Percentiles rank a stretch among this genome's conserved stretches.
These are phyloP conservation scores for Yarrowia osloensis DNA, from an alignment of 805 yeast genomes.

Conservation along the genomic window DNA sequence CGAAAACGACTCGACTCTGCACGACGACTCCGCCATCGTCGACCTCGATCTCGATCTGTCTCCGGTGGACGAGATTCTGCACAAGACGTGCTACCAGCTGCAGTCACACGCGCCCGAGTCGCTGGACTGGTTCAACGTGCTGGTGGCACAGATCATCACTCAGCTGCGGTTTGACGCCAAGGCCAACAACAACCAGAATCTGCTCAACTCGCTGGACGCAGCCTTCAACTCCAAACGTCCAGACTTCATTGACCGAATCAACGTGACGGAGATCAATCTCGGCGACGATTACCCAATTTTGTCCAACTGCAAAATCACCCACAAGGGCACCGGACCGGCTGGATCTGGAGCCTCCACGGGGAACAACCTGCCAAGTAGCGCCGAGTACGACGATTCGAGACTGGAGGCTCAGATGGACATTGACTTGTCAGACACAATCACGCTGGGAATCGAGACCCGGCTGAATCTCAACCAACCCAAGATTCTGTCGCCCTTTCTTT, in stretches of 20 bases:
- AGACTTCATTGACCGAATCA: slow-evolving; percentile 74
- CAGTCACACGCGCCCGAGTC: slow-evolving; percentile 85
- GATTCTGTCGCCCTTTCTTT: slow-evolving; percentile 73
- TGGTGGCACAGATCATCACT: slow-evolving; percentile 85
- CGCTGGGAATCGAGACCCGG: slow-evolving; percentile 81
- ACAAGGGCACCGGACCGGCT: not conserved
- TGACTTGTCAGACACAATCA: slow-evolving; percentile 81
- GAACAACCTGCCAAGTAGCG: slow-evolving; percentile 37
- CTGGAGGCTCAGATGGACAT: slow-evolving; percentile 89
- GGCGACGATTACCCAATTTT: slow-evolving; percentile 96
- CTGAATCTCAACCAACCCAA: slow-evolving; percentile 78
- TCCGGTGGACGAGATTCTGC: slow-evolving; percentile 57
- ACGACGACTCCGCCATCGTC: not conserved
- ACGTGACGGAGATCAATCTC: slow-evolving; percentile 82
- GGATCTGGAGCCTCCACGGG: slow-evolving; percentile 40
- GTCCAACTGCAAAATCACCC: slow-evolving; percentile 78
- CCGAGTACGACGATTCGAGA: slow-evolving; percentile 46
- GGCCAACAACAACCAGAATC: slow-evolving; percentile 77
- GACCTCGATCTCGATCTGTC: slow-evolving; percentile 10
- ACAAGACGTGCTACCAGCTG: slow-evolving; percentile 90
- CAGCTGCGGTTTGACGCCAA: slow-evolving; percentile 87
- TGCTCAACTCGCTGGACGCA: slow-evolving; percentile 73
- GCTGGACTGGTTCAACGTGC: slow-evolving; percentile 94
- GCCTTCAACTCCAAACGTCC: slow-evolving; percentile 66
- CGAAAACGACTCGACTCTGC: not conserved